Evolutionary conservation across 768 basidiomycete genomes (phyloP).

Genomic region (Lentinula guzmanii): DNA sequence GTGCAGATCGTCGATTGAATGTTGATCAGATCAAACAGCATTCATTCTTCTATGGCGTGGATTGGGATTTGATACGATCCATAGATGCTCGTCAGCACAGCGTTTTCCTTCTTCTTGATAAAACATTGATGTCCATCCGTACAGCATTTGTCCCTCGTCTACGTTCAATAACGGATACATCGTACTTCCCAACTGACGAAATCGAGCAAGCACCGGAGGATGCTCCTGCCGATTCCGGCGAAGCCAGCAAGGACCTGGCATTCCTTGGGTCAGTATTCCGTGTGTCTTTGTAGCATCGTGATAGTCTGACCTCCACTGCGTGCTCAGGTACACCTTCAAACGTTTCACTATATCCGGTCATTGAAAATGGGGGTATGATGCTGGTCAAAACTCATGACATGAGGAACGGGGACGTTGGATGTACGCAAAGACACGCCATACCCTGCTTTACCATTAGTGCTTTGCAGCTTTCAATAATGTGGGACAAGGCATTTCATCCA

Average conservation of each 20-base stretch:
- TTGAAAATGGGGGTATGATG: neutral
- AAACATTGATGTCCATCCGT: neutral
- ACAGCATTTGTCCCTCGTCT: slow-evolving; percentile 86
- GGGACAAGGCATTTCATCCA: too few relatives aligned
- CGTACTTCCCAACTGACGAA: slow-evolving; percentile 97
- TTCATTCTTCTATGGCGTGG: slow-evolving; percentile 93
- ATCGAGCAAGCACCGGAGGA: slow-evolving; percentile 69
- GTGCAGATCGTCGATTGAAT: slow-evolving; percentile 68
- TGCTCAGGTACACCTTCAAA: slow-evolving; percentile 66
- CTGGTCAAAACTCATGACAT: neutral
- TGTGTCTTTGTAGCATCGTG: neutral
- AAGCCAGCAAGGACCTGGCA: slow-evolving; percentile 53
- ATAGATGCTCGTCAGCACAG: slow-evolving; percentile 65
- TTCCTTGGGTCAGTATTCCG: slow-evolving; percentile 49
- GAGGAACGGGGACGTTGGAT: too few relatives aligned
- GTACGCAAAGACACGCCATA: too few relatives aligned
- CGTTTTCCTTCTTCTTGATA: neutral
- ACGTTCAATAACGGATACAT: slow-evolving; percentile 90
- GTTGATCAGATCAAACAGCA: slow-evolving; percentile 89
- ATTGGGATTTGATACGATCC: slow-evolving; percentile 81
- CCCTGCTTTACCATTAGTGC: too few relatives aligned
- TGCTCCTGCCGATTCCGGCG: slow-evolving; percentile 28
- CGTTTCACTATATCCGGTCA: slow-evolving; percentile 45
- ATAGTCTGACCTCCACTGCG: neutral
- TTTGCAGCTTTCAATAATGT: too few relatives aligned